Percentiles rank a stretch among this genome's conserved stretches.
Evolutionary conservation across 83 land plant genomes (phyloP).

Genomic region (Picea abies): DNA sequence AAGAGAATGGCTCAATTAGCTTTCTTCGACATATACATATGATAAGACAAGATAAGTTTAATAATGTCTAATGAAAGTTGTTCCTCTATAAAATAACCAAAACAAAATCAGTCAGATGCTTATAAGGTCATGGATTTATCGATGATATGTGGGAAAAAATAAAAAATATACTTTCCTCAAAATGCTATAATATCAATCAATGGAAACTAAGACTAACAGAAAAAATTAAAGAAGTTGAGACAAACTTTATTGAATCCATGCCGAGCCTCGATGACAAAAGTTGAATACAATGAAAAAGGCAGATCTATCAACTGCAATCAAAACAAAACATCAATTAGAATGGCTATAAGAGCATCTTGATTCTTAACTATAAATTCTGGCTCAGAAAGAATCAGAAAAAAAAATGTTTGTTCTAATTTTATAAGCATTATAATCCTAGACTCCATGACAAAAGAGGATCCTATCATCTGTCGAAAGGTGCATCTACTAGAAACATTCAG

Average conservation of each 20-base stretch:
- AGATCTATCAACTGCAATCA: slow-evolving; percentile 84
- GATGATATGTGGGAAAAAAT: too few species aligned
- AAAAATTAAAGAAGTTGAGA: slow-evolving; percentile 10
- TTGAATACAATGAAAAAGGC: slow-evolving; percentile 96
- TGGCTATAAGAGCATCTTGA: neutral
- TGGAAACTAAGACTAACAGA: neutral
- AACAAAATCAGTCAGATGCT: too few species aligned
- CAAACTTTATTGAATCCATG: slow-evolving; percentile 99
- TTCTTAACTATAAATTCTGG: neutral
- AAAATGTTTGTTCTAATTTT: neutral
- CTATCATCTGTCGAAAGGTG: too few species aligned
- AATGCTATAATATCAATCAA: neutral
- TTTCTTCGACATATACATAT: neutral
- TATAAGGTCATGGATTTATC: too few species aligned
- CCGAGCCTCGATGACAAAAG: slow-evolving; percentile 97
- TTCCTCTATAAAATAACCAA: neutral
- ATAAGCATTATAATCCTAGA: too few species aligned
- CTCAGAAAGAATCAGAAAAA: neutral
- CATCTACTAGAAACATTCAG: too few species aligned
- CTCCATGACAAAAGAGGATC: too few species aligned
- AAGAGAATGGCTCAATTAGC: neutral
- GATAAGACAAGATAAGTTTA: neutral
- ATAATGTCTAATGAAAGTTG: slow-evolving; percentile 1
- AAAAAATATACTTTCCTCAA: neutral
- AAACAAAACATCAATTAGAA: slow-evolving; percentile 4